Evolutionary conservation across 2,329 filamentous ascomycete genomes (phyloP).

Genomic region (Neofusicoccum cordaticola): DNA sequence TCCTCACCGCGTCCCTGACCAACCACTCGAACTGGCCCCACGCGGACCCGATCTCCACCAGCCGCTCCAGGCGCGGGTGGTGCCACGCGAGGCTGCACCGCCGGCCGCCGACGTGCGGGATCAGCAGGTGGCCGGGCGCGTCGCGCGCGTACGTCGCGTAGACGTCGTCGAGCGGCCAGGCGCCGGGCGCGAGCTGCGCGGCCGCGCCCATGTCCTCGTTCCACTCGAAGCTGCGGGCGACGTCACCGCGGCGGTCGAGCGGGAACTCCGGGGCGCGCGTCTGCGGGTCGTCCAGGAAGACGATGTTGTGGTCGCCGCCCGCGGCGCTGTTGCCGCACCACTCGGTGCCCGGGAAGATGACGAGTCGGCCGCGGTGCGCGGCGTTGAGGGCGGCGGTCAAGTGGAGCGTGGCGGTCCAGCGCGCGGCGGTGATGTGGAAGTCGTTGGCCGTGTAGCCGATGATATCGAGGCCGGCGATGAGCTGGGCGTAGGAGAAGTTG

Average conservation of each 20-base stretch:
- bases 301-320: slow-evolving; percentile 32
- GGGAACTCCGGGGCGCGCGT: slow-evolving; percentile 29
- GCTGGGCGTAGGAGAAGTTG: slow-evolving; percentile 38
- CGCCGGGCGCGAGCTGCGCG: slow-evolving; percentile 29
- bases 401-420: slow-evolving; percentile 29
- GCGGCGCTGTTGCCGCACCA: slow-evolving; percentile 39
- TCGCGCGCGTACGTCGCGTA: slow-evolving; percentile 38
- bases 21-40: slow-evolving; percentile 40
- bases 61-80: slow-evolving; percentile 35
- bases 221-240: slow-evolving; percentile 39
- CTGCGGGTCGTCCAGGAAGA: slow-evolving; percentile 33
- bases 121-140: slow-evolving; percentile 32
- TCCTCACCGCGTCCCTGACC: slow-evolving; percentile 24
- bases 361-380: slow-evolving; percentile 22
- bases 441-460: slow-evolving; percentile 41
- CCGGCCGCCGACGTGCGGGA: slow-evolving; percentile 38
- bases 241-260: slow-evolving; percentile 31
- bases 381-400: slow-evolving; percentile 26
- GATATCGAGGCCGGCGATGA: slow-evolving; percentile 37
- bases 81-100: slow-evolving; percentile 37
- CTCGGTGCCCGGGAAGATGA: slow-evolving; percentile 36
- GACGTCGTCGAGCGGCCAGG: slow-evolving; percentile 39
- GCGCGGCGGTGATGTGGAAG: slow-evolving; percentile 36
- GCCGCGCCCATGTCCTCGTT: slow-evolving; percentile 32
- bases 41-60: slow-evolving; percentile 37